phyloP scores from a whole-genome alignment of 2,329 filamentous ascomycete genomes.

The Penicillium griseofulvum region DNA sequence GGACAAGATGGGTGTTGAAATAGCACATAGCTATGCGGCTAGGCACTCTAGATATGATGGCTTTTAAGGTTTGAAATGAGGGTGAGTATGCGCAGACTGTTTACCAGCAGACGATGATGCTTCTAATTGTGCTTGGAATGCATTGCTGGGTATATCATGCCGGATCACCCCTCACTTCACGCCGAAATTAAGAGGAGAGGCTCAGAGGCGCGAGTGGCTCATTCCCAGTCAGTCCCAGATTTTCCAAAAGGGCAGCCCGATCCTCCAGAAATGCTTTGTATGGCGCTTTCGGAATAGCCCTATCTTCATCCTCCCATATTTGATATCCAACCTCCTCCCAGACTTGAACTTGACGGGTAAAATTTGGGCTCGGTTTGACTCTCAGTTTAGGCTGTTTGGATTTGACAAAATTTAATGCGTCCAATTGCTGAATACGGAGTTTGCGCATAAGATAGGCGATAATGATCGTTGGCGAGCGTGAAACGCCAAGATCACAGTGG shows the following conservation, averaged over 20 bases:
- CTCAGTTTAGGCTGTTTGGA: neutral
- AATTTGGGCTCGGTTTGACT: constrained; percentile 25
- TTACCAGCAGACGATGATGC: too few relatives aligned
- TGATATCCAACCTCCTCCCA: constrained; percentile 29
- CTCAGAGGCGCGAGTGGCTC: constrained; percentile 19
- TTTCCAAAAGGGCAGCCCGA: constrained; percentile 15
- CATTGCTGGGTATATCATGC: too few relatives aligned
- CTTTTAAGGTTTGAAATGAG: too few relatives aligned
- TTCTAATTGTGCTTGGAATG: too few relatives aligned
- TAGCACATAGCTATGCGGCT: too few relatives aligned
- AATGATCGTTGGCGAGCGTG: constrained; percentile 29
- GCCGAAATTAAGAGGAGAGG: neutral
- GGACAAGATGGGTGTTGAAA: too few relatives aligned
- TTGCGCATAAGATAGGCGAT: constrained; percentile 10
- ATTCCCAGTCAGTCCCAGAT: constrained; percentile 22
- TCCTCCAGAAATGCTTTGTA: constrained; percentile 27
- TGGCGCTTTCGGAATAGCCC: constrained; percentile 23
- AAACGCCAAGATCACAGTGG: constrained; percentile 30
- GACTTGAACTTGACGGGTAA: constrained; percentile 28
- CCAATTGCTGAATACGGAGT: too few relatives aligned
- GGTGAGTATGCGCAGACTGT: too few relatives aligned
- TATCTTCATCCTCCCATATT: constrained; percentile 27
- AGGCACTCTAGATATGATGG: too few relatives aligned
- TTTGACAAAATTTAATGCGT: too few relatives aligned
- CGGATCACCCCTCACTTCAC: too few relatives aligned